Percentiles rank a stretch among this genome's conserved stretches.
These are phyloP conservation scores for Dioszegia crocea DNA, from an alignment of 768 basidiomycete species.

Conservation along the genomic window DNA sequence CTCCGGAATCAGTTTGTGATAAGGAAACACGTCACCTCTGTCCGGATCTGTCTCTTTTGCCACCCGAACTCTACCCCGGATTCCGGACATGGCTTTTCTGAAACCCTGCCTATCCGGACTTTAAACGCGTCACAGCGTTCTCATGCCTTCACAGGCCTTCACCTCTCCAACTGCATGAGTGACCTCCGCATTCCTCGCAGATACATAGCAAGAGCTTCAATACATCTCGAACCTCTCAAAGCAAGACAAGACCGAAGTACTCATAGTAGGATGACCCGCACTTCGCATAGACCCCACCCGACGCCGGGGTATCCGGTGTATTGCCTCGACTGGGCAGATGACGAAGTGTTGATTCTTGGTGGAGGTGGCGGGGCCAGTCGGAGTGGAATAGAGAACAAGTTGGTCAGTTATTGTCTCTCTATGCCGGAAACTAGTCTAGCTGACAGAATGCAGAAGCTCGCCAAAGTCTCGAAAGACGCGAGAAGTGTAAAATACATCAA, in stretches of 20 bases:
- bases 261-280: conserved; percentile 60
- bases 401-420: conserved; percentile 57
- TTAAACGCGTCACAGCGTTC: too few relatives aligned
- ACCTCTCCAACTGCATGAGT: neutral
- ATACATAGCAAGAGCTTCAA: conserved; percentile 4
- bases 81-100: too few relatives aligned
- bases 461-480: conserved; percentile 44
- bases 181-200: neutral
- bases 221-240: conserved; percentile 1
- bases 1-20: too few relatives aligned
- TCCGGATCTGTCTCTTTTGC: too few relatives aligned
- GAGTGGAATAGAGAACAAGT: conserved; percentile 89
- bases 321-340: conserved; percentile 71
- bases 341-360: conserved; percentile 71
- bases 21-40: too few relatives aligned
- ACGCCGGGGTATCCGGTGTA: conserved; percentile 83
- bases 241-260: neutral
- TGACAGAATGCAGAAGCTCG: conserved; percentile 39
- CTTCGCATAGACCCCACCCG: conserved; percentile 71
- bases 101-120: too few relatives aligned
- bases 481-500: conserved; percentile 27
- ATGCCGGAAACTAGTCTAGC: neutral
- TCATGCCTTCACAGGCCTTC: too few relatives aligned
- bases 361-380: conserved; percentile 79
- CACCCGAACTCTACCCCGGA: too few relatives aligned